Conservation (phyloP, 371 early-diverging fungal species). For the Lichtheimia ramosa region DNA sequence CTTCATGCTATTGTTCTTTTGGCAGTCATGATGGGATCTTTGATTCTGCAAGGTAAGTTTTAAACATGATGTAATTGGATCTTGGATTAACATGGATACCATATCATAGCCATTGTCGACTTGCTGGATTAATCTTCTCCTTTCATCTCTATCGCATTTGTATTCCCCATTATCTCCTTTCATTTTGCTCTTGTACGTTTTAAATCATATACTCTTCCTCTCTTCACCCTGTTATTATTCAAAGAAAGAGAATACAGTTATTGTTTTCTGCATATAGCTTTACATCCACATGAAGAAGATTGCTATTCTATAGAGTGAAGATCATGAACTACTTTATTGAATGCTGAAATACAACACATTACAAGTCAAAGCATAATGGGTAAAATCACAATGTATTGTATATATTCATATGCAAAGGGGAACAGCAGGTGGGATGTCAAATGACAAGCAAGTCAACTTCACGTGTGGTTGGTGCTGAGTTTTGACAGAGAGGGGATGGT, state of each 20-base stretch:
- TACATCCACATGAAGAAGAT: too few species aligned
- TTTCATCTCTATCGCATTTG: neutral
- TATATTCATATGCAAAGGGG: too few species aligned
- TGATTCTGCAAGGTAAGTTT: slow-evolving; percentile 41
- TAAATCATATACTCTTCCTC: slow-evolving; percentile 6
- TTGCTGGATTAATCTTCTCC: slow-evolving; percentile 19
- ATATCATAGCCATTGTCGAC: slow-evolving; percentile 11
- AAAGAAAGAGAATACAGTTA: slow-evolving; percentile 2
- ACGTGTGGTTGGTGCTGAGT: too few species aligned
- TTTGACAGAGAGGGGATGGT: too few species aligned
- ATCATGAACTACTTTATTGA: too few species aligned
- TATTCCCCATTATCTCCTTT: neutral
- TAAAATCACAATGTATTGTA: too few species aligned
- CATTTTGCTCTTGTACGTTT: neutral
- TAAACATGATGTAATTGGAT: neutral
- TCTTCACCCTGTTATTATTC: slow-evolving; percentile 27
- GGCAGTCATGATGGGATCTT: slow-evolving; percentile 41
- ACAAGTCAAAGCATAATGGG: too few species aligned
- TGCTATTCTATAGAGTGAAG: too few species aligned
- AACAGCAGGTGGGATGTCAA: too few species aligned
- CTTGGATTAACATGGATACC: neutral
- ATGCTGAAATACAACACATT: too few species aligned
- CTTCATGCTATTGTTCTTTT: slow-evolving; percentile 42
- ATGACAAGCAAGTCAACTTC: too few species aligned
- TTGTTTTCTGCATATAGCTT: too few species aligned